Conservation (phyloP, 2,329 filamentous ascomycete species). For the Cladophialophora yegresii region DNA sequence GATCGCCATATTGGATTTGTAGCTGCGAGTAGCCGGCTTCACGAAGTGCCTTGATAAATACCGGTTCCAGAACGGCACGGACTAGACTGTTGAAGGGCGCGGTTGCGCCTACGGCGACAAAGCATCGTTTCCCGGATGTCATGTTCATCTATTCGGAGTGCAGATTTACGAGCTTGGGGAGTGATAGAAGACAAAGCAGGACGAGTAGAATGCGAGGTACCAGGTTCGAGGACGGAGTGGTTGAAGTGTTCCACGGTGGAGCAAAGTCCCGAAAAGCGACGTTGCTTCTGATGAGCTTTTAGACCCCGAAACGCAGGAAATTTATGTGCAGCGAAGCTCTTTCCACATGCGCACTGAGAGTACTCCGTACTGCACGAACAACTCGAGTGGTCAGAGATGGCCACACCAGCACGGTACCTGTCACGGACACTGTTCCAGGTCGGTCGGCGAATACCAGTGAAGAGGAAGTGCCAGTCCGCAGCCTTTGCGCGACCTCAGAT, state of each 20-base stretch:
- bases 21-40: constrained; percentile 68
- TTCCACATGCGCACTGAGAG: constrained; percentile 19
- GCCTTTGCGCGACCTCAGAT: constrained; percentile 12
- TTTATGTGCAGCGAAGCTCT: constrained; percentile 16
- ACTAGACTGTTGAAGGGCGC: constrained; percentile 77
- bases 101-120: constrained; percentile 91
- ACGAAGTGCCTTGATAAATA: constrained; percentile 64
- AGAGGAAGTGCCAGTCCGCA: constrained; percentile 28
- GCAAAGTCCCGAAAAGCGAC: not conserved
- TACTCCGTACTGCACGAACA: not conserved
- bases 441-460: constrained; percentile 28
- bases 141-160: not conserved
- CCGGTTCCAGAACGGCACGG: constrained; percentile 60
- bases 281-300: not conserved
- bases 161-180: not conserved
- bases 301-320: constrained; percentile 13
- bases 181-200: constrained; percentile 1
- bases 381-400: constrained; percentile 27
- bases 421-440: constrained; percentile 33
- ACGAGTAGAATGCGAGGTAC: not conserved
- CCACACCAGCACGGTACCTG: constrained; percentile 35
- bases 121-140: constrained; percentile 56
- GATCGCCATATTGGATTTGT: constrained; percentile 75
- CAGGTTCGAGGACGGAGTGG: not conserved
- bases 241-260: not conserved